Percentiles rank a stretch among this genome's conserved stretches.
These are phyloP conservation scores for Neurospora sp. DNA, from an alignment of 495 filamentous ascomycete species.

Conservation along the genomic window DNA sequence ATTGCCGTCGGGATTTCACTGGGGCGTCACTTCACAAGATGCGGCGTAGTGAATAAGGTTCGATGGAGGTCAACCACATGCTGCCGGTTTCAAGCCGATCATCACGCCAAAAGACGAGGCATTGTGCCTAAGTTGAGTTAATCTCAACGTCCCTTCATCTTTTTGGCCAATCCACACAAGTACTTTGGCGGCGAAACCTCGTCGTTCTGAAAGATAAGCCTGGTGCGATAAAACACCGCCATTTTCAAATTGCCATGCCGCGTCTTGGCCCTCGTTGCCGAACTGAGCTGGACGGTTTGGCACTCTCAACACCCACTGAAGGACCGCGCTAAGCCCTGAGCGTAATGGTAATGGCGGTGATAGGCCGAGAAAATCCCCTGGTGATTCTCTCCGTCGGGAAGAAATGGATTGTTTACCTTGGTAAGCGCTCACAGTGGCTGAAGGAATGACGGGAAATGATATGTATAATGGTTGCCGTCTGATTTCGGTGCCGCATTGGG, in stretches of 20 bases:
- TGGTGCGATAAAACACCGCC: no score
- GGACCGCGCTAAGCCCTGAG: background rate
- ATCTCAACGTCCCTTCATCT: no score
- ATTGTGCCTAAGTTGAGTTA: no score
- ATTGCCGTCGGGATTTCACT: no score
- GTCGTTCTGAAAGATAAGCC: no score
- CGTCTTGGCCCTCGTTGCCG: background rate
- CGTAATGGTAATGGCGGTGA: background rate
- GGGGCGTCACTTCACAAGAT: no score
- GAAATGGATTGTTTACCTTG: background rate
- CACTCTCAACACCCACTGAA: background rate
- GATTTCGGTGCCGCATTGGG: background rate
- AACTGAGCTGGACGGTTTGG: background rate
- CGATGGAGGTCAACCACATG: no score
- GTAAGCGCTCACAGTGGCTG: background rate
- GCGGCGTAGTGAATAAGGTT: no score
- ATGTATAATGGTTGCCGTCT: background rate
- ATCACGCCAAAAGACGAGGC: no score
- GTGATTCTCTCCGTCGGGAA: background rate
- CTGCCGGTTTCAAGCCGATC: no score
- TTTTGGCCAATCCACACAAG: no score
- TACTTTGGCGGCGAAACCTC: no score
- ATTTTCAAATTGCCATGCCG: background rate
- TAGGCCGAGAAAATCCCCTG: background rate
- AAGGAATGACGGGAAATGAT: background rate